These are phyloP conservation scores for Powellomyces hirtus DNA, from an alignment of 192 early-diverging fungal species.

Conservation along the genomic window DNA sequence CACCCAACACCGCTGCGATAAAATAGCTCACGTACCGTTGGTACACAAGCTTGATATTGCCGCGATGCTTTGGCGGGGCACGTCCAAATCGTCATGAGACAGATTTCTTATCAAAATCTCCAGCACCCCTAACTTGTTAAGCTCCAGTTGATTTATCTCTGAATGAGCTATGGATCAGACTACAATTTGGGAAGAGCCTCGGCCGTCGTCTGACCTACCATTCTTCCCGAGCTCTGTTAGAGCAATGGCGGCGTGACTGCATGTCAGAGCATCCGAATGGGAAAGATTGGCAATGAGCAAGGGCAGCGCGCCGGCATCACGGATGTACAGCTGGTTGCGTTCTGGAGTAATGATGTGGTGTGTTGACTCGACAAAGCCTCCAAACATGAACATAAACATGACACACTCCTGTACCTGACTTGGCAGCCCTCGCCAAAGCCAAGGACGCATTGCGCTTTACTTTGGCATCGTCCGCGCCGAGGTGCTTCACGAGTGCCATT, in stretches of 20 bases:
- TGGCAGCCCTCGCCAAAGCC: conserved; percentile 35
- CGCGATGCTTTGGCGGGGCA: conserved; percentile 35
- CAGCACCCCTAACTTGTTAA: conserved; percentile 42
- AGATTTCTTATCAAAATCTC: conserved; percentile 45
- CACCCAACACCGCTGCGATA: not conserved
- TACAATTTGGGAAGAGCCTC: too few species aligned
- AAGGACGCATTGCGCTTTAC: conserved; percentile 36
- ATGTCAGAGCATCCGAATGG: conserved; percentile 28
- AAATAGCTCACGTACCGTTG: conserved; percentile 32
- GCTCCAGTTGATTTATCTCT: conserved; percentile 50
- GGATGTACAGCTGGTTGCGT: conserved; percentile 36
- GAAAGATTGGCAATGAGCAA: conserved; percentile 29
- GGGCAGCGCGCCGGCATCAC: conserved; percentile 42
- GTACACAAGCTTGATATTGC: conserved; percentile 47
- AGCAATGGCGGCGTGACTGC: conserved; percentile 44
- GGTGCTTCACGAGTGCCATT: conserved; percentile 34
- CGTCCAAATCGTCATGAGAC: conserved; percentile 43
- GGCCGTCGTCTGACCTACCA: conserved; percentile 33
- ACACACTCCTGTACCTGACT: conserved; percentile 38
- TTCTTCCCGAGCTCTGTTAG: conserved; percentile 44
- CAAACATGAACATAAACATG: too few species aligned
- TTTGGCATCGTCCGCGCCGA: conserved; percentile 36
- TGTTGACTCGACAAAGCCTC: too few species aligned
- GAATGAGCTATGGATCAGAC: not conserved
- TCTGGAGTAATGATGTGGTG: conserved; percentile 30